Evolutionary conservation across 2,329 filamentous ascomycete genomes (phyloP), one percentile per base, ranked within the genome.

Genomic region (Macrophomina pseudophaseolina): DNA sequence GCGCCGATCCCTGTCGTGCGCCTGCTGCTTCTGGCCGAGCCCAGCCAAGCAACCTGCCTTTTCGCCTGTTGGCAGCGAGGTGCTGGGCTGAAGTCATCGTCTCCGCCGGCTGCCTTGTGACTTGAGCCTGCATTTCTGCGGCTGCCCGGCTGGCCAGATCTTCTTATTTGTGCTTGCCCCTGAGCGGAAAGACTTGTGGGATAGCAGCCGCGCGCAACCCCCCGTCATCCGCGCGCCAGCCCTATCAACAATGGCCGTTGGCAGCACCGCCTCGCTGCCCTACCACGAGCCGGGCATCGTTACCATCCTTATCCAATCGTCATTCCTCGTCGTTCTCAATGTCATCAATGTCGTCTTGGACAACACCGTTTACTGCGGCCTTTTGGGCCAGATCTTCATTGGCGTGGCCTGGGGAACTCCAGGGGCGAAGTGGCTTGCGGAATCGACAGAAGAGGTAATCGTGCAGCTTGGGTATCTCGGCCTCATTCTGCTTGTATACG

Each of bases 381-480:
- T 93, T 0, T 79, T 93, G 6, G 91, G 90, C 0, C 90, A 94
- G 71, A 83, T 94, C 14, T 79, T 92, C 7, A 75, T 93, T 18
- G 91, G 91, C 12, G 84, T 92, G 8, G 85, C 87, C 8, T 94
- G 86, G 85, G 91, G 91, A 8, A 84, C 84, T 0, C 90, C 91
- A 0, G 89, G 89, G 1, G 85, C 81, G 3, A 82, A 86, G 74
- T 88, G 85, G 84, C 82, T 94, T 0, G 79, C 81, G 0, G 23
- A 66, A 0, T 79, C 83, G 4, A 76, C 81, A 1, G 83, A 93
- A 75, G 72, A 83, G 18, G 81, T 82, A 0, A 80, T 91, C 33
- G 84, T 89, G 28, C 84, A 90, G 67, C 75, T 93, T 1, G 91
- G 91, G 0, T 94, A 93, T 72, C 76, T 93, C 0, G 91, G 91